Evolutionary conservation across 768 basidiomycete species (phyloP).

Genomic region (Russula earlei): DNA sequence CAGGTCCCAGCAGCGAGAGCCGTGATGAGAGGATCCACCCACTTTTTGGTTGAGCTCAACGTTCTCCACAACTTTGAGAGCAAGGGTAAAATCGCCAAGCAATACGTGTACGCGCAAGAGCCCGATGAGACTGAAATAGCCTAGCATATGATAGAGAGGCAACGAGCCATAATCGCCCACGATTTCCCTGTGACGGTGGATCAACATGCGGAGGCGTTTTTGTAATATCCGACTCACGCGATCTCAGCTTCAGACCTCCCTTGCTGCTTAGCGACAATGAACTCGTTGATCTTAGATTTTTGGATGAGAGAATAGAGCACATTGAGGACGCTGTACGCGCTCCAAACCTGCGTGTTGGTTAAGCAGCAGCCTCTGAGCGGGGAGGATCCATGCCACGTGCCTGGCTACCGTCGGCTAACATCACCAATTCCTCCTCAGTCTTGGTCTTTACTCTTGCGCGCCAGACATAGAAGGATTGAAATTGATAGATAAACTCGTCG

Average conservation of each 20-base stretch:
- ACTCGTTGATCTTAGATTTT: slow-evolving; percentile 93
- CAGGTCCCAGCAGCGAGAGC: background rate
- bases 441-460: slow-evolving; percentile 76
- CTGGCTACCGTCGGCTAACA: slow-evolving; percentile 71
- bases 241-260: slow-evolving; percentile 79
- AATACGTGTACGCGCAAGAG: slow-evolving; percentile 92
- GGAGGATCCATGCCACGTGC: slow-evolving; percentile 23
- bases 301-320: slow-evolving; percentile 97
- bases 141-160: slow-evolving; percentile 88
- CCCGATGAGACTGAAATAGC: slow-evolving; percentile 95
- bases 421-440: slow-evolving; percentile 77
- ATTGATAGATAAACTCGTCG: slow-evolving; percentile 97
- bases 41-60: slow-evolving; percentile 90
- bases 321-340: slow-evolving; percentile 95
- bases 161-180: slow-evolving; percentile 87
- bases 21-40: background rate
- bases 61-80: slow-evolving; percentile 89
- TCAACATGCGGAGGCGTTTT: background rate
- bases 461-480: slow-evolving; percentile 93
- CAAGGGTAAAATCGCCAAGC: slow-evolving; percentile 91
- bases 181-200: slow-evolving; percentile 45
- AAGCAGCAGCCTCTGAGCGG: background rate
- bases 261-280: slow-evolving; percentile 71
- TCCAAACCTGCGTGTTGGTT: slow-evolving; percentile 66
- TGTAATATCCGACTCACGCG: slow-evolving; percentile 41